Conservation (phyloP, 1,284 basidiomycete species). For the Microbotryum violaceum region DNA sequence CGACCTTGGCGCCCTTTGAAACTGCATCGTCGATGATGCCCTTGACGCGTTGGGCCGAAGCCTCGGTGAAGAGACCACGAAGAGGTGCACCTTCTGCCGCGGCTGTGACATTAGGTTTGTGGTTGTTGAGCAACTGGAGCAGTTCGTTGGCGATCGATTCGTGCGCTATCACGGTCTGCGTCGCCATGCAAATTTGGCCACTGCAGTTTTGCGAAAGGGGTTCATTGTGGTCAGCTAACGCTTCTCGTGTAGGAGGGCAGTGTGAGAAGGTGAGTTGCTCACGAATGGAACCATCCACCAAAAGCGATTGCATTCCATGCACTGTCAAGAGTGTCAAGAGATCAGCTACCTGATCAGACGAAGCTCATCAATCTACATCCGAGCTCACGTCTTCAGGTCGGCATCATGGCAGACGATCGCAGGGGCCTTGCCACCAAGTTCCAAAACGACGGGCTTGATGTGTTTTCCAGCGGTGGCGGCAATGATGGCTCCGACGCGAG, state of each 20-base stretch:
- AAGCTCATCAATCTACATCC: background rate
- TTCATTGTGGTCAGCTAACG: background rate
- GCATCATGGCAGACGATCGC: slow-evolving; percentile 54
- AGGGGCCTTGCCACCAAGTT: slow-evolving; percentile 47
- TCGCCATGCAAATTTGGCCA: slow-evolving; percentile 16
- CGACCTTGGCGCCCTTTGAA: slow-evolving; percentile 49
- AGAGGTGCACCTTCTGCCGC: slow-evolving; percentile 19
- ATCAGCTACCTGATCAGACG: slow-evolving; percentile 21
- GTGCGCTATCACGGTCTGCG: slow-evolving; percentile 29
- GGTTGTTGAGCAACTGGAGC: slow-evolving; percentile 13
- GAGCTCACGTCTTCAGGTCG: slow-evolving; percentile 50
- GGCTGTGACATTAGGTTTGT: slow-evolving; percentile 13
- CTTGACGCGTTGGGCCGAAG: slow-evolving; percentile 50
- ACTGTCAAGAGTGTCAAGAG: slow-evolving; percentile 2
- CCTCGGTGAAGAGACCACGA: slow-evolving; percentile 48
- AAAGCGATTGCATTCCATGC: slow-evolving; percentile 45
- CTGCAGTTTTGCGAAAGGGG: too few species aligned
- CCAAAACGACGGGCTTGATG: slow-evolving; percentile 44
- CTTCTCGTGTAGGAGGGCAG: too few species aligned
- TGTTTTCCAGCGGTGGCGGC: slow-evolving; percentile 40
- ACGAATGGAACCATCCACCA: slow-evolving; percentile 54
- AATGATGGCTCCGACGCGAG: slow-evolving; percentile 40
- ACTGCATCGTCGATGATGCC: slow-evolving; percentile 51
- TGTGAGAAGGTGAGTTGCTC: slow-evolving; percentile 10
- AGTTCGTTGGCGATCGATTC: slow-evolving; percentile 32